Evolutionary conservation across 2,329 filamentous ascomycete genomes (phyloP), one percentile per base, ranked within the genome.

Genomic region (Neobulgaria alba): DNA sequence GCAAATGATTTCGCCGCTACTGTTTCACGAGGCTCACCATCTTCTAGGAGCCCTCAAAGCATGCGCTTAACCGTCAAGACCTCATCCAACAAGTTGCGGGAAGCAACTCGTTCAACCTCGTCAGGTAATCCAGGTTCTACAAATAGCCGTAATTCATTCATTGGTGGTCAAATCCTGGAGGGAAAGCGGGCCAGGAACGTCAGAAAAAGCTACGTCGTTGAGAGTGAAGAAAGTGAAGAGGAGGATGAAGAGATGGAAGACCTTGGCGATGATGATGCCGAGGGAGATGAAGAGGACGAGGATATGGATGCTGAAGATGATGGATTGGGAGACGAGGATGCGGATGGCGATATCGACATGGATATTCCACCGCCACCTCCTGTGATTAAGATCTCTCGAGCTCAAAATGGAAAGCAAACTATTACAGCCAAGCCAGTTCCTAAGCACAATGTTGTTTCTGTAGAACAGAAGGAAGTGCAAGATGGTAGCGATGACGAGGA

Each of bases 161-260:
- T 47, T 8, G 55, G 54, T 3, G 54, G 55, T 14, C 48, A 59
- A 31, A 60, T 60, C 31, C 32, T 60, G 2, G 54, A 57, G 35
- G 57, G 56, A 1, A 58, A 55, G 37, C 48, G 58, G 45, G 39
- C 50, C 4, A 54, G 58, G 36, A 55, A 57, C 40, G 53, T 58
- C 4, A 55, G 51, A 34, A 61, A 60, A 41, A 60, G 53, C 39
- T 61, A 61, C 43, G 69, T 74, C 45, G 59, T 72, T 26, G 65
- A 71, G 14, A 66, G 67, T 42, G 62, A 63, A 10, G 51, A 53
- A 3, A 55, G 57, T 18, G 54, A 53, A 10, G 54, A 57, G 10
- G 55, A 57, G 21, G 48, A 50, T 21, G 47, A 43, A 26, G 53
- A 55, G 29, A 49, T 47, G 32, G 50, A 49, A 7, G 36, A 39